These are phyloP conservation scores for Aspergillus heteromorphus DNA, from an alignment of 495 filamentous ascomycete species.

Conservation along the genomic window DNA sequence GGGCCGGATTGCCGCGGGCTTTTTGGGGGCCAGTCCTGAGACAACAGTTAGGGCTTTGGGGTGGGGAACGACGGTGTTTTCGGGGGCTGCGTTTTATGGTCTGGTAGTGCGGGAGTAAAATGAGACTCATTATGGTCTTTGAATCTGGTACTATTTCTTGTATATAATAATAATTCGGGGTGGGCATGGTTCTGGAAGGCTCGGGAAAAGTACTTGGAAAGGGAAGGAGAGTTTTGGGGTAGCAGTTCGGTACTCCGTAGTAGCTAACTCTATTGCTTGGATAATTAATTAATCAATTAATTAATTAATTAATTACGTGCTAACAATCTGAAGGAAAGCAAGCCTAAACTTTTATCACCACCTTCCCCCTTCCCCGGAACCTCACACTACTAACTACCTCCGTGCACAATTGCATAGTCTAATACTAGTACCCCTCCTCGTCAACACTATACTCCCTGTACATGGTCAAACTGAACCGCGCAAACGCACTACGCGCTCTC, in stretches of 20 bases:
- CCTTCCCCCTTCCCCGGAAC: no score
- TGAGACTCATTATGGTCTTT: no score
- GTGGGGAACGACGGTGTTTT: neutral
- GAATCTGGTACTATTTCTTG: neutral
- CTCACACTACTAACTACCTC: neutral
- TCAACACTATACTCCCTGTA: slow-evolving; percentile 28
- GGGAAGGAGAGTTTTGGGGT: no score
- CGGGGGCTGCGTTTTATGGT: neutral
- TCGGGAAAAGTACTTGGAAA: neutral
- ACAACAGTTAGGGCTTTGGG: neutral
- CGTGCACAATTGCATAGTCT: neutral
- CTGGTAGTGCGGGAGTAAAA: neutral
- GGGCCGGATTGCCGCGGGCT: neutral
- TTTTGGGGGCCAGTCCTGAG: neutral
- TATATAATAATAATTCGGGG: neutral
- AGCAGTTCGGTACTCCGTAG: no score
- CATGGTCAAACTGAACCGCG: slow-evolving; percentile 40
- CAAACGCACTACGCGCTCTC: slow-evolving; percentile 43
- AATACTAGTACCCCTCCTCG: slow-evolving; percentile 20
- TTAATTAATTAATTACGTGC: no score
- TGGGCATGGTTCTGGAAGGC: neutral
- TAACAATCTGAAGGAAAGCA: neutral
- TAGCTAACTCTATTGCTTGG: no score
- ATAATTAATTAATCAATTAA: no score
- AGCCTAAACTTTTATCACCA: neutral